Evolutionary conservation across 139 green algal genomes (phyloP).

Genomic region (Volvox reticuliferus): DNA sequence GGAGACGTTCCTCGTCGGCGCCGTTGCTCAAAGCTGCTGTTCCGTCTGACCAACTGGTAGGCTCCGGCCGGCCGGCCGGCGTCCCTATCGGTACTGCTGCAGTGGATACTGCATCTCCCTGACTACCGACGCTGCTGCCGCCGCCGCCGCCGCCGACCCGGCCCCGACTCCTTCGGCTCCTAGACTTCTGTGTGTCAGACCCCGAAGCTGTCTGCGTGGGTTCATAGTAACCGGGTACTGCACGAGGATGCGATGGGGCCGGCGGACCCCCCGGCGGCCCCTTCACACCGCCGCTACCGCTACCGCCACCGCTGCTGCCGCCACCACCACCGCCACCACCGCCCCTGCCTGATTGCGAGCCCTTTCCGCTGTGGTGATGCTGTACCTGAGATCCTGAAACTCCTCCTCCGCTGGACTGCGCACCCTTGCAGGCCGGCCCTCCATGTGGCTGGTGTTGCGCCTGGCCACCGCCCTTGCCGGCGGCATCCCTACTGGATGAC

Average conservation of each 20-base stretch:
- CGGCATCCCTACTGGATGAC: not conserved
- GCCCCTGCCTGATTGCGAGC: not conserved
- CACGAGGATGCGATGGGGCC: not conserved
- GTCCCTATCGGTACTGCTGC: not conserved
- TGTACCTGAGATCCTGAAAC: not conserved
- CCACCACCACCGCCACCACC: slow-evolving; percentile 3
- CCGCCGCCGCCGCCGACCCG: not conserved
- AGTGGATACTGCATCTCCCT: not conserved
- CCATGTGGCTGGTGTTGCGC: not conserved
- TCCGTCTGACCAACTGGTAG: not conserved
- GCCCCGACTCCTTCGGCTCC: not conserved
- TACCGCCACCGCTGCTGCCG: not conserved
- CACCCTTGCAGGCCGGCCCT: not conserved
- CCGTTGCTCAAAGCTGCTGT: not conserved
- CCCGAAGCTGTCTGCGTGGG: not conserved
- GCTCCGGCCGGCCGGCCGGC: not conserved
- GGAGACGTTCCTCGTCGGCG: not conserved
- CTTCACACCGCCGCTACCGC: not conserved
- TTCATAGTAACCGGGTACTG: not conserved
- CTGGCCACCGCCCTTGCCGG: not conserved
- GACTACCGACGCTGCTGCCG: not conserved
- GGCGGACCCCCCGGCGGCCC: not conserved
- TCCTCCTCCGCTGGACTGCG: too few relatives aligned
- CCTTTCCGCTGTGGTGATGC: slow-evolving; percentile 2
- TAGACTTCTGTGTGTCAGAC: not conserved